Evolutionary conservation across 805 yeast genomes (phyloP).

Genomic region (Saturnispora serradocipensis): DNA sequence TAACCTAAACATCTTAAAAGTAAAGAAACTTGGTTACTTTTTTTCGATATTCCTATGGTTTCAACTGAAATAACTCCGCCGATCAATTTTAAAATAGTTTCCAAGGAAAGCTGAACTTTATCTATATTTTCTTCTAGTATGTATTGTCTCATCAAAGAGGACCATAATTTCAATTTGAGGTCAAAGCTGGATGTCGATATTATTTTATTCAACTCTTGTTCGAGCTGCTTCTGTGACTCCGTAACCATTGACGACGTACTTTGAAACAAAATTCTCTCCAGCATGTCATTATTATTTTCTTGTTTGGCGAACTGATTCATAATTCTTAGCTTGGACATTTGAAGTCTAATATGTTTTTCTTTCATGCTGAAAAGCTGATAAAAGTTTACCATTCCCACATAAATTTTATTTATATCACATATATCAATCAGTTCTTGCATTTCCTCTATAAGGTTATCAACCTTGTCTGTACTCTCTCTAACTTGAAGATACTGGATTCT

Average conservation of each 20-base stretch:
- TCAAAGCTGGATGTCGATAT: slow-evolving; percentile 54
- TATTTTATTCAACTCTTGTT: slow-evolving; percentile 48
- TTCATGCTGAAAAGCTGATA: slow-evolving; percentile 50
- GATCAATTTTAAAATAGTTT: slow-evolving; percentile 39
- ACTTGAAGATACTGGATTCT: slow-evolving; percentile 34
- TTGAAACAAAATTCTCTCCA: slow-evolving; percentile 19
- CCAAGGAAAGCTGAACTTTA: slow-evolving; percentile 41
- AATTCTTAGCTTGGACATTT: slow-evolving; percentile 63
- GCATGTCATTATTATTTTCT: slow-evolving; percentile 20
- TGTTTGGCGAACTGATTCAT: slow-evolving; percentile 56
- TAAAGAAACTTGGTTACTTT: slow-evolving; percentile 30
- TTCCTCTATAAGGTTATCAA: slow-evolving; percentile 27
- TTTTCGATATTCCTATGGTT: slow-evolving; percentile 17
- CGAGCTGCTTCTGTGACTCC: slow-evolving; percentile 28
- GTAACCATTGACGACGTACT: slow-evolving; percentile 18
- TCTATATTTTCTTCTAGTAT: slow-evolving; percentile 22
- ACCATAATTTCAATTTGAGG: slow-evolving; percentile 68
- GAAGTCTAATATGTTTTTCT: slow-evolving; percentile 40
- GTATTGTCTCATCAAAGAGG: slow-evolving; percentile 53
- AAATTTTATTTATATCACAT: slow-evolving; percentile 16
- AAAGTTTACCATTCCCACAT: slow-evolving; percentile 48
- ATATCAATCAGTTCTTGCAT: slow-evolving; percentile 21
- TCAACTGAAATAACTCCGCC: slow-evolving; percentile 28
- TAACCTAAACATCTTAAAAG: slow-evolving; percentile 45
- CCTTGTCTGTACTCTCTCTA: slow-evolving; percentile 20